These are phyloP conservation scores for Pestalotiopsis sp. DNA, from an alignment of 2,329 filamentous ascomycete genomes.

Conservation along the genomic window DNA sequence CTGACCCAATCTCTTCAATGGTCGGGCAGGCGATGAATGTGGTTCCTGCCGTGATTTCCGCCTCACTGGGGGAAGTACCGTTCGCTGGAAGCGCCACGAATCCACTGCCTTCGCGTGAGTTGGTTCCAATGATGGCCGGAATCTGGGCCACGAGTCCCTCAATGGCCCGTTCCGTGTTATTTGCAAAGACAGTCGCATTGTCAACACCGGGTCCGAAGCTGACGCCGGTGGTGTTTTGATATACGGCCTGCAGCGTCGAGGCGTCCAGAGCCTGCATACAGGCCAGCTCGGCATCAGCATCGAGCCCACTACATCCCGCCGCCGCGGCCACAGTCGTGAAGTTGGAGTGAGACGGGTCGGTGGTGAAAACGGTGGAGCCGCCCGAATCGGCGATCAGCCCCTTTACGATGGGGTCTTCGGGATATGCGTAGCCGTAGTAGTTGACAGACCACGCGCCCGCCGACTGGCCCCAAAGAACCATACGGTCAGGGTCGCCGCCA, in stretches of 20 bases:
- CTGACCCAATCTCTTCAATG: constrained; percentile 13
- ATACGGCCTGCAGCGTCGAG: constrained; percentile 17
- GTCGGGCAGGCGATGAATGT: constrained; percentile 15
- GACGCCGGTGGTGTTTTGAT: constrained; percentile 10
- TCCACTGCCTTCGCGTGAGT: constrained; percentile 26
- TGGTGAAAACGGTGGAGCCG: constrained; percentile 38
- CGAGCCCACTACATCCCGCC: constrained; percentile 26
- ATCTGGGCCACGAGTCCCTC: constrained; percentile 17
- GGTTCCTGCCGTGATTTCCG: background rate
- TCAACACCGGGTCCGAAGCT: constrained; percentile 14
- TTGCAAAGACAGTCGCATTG: constrained; percentile 15
- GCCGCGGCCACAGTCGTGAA: constrained; percentile 26
- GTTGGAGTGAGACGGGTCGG: constrained; percentile 30
- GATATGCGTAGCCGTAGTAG: constrained; percentile 46
- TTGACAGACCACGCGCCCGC: constrained; percentile 45
- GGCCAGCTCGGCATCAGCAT: constrained; percentile 21
- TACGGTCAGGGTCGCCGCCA: constrained; percentile 45
- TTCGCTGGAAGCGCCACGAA: constrained; percentile 20
- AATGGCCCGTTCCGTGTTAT: constrained; percentile 14
- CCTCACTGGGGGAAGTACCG: constrained; percentile 15
- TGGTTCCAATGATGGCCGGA: constrained; percentile 28
- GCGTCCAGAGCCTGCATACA: constrained; percentile 27
- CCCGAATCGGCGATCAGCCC: constrained; percentile 27
- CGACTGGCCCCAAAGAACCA: constrained; percentile 50
- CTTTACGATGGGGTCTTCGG: constrained; percentile 47